Evolutionary conservation across 495 filamentous ascomycete species (phyloP).

Genomic region (Hypomontagnella monticulosa): DNA sequence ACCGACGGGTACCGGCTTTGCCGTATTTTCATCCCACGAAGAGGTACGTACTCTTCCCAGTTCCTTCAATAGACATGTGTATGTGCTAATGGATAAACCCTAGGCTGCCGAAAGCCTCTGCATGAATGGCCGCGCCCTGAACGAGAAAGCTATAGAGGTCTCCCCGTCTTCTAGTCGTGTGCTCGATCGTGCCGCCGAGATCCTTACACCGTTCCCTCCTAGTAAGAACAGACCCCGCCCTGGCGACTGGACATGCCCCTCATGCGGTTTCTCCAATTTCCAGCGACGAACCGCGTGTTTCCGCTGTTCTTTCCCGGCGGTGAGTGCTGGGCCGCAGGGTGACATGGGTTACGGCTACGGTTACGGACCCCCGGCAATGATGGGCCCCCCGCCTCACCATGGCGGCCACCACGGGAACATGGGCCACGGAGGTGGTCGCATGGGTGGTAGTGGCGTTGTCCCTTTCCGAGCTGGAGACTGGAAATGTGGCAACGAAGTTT

Average conservation of each 20-base stretch:
- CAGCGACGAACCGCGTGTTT: slow-evolving; percentile 98
- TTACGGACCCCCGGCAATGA: slow-evolving; percentile 75
- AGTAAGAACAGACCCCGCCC: slow-evolving; percentile 98
- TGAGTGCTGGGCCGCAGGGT: slow-evolving; percentile 76
- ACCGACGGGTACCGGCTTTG: slow-evolving; percentile 96
- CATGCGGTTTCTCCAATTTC: slow-evolving; percentile 92
- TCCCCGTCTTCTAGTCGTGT: slow-evolving; percentile 96
- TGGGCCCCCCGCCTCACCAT: slow-evolving; percentile 82
- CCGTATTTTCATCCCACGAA: slow-evolving; percentile 98
- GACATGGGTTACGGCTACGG: slow-evolving; percentile 78
- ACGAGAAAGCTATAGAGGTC: slow-evolving; percentile 98
- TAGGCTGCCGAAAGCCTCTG: slow-evolving; percentile 95
- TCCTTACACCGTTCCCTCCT: slow-evolving; percentile 94
- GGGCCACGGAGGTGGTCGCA: slow-evolving; percentile 73
- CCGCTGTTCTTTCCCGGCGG: slow-evolving; percentile 96
- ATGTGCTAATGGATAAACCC: not conserved
- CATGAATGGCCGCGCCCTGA: slow-evolving; percentile 98
- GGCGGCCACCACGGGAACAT: slow-evolving; percentile 81
- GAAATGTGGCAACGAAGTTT: slow-evolving; percentile 98
- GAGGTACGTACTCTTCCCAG: slow-evolving; percentile 72
- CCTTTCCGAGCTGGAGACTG: slow-evolving; percentile 98
- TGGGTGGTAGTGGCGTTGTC: slow-evolving; percentile 86
- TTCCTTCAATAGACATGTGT: not conserved
- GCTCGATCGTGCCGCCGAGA: slow-evolving; percentile 92
- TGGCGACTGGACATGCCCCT: slow-evolving; percentile 98